A percentile compares a stretch with the other conserved stretches of the same genome.
phyloP scores from a whole-genome alignment of 176 grass and related monocot species.

The Triticum monococcum region DNA sequence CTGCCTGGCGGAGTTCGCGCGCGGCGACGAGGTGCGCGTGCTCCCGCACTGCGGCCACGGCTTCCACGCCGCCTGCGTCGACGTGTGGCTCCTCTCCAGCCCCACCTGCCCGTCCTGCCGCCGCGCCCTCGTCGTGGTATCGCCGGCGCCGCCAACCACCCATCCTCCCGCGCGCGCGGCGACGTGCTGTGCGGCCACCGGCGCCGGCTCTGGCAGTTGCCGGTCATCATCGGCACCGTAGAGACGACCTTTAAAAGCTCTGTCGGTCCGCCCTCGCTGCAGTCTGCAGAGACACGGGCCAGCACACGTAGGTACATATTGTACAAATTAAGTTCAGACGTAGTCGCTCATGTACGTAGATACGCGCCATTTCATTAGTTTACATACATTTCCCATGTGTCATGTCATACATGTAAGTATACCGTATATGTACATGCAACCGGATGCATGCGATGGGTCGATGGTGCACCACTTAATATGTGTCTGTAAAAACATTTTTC shows the following conservation, averaged over 20 bases:
- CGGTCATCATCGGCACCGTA: too few relatives aligned
- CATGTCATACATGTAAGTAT: too few relatives aligned
- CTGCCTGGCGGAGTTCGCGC: constrained; percentile 69
- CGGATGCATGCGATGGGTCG: too few relatives aligned
- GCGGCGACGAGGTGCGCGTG: constrained; percentile 70
- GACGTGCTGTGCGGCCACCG: neutral
- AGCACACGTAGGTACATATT: too few relatives aligned
- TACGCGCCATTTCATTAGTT: neutral
- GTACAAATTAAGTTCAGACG: neutral
- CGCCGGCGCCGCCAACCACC: neutral
- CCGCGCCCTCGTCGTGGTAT: constrained; percentile 39
- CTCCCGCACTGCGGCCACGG: constrained; percentile 77
- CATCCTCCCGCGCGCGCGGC: neutral
- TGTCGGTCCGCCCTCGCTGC: too few relatives aligned
- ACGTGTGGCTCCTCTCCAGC: constrained; percentile 72
- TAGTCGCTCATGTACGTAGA: neutral
- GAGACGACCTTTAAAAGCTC: too few relatives aligned
- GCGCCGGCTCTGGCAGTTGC: too few relatives aligned
- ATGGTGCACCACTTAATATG: too few relatives aligned
- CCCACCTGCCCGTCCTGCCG: constrained; percentile 94
- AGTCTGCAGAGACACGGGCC: too few relatives aligned
- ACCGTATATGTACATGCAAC: too few relatives aligned
- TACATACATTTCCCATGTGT: neutral
- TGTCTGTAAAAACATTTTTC: too few relatives aligned
- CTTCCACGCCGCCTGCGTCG: constrained; percentile 82